phyloP scores from a whole-genome alignment of 305 asterid species.

The Solanum hybrid region DNA sequence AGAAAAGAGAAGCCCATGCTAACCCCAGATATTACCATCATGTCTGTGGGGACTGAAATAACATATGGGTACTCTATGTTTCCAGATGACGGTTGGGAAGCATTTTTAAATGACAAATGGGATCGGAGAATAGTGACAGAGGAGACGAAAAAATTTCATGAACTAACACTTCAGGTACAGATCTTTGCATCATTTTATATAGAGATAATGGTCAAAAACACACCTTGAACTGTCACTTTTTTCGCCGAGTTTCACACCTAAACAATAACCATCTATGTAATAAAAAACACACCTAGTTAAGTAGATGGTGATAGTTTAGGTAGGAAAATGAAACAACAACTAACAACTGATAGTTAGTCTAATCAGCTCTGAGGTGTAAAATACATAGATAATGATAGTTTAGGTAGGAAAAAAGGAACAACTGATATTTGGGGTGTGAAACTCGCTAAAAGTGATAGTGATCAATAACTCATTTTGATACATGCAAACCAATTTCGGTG shows the following conservation, averaged over 20 bases:
- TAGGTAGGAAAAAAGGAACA: not conserved
- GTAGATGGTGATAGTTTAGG: not conserved
- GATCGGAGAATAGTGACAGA: slow-evolving; percentile 63
- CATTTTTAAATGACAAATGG: slow-evolving; percentile 77
- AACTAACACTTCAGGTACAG: slow-evolving; percentile 83
- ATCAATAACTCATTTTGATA: not conserved
- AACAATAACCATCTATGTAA: not conserved
- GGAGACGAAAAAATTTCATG: slow-evolving; percentile 65
- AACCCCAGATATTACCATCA: slow-evolving; percentile 86
- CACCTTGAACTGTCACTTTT: not conserved
- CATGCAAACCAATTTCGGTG: not conserved
- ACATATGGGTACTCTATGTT: slow-evolving; percentile 91
- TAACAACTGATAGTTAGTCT: not conserved
- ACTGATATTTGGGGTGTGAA: not conserved
- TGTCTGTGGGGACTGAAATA: slow-evolving; percentile 97
- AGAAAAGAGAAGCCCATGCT: slow-evolving; percentile 97
- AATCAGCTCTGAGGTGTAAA: not conserved
- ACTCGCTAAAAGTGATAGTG: not conserved
- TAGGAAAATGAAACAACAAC: not conserved
- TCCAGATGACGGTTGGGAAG: slow-evolving; percentile 91
- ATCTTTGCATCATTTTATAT: not conserved
- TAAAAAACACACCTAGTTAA: not conserved
- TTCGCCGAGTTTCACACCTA: not conserved
- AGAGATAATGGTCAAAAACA: not conserved
- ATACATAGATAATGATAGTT: not conserved